Evolutionary conservation across 1,139 yeast species (phyloP).

Genomic region (Groenewaldozyma auringiensis): DNA sequence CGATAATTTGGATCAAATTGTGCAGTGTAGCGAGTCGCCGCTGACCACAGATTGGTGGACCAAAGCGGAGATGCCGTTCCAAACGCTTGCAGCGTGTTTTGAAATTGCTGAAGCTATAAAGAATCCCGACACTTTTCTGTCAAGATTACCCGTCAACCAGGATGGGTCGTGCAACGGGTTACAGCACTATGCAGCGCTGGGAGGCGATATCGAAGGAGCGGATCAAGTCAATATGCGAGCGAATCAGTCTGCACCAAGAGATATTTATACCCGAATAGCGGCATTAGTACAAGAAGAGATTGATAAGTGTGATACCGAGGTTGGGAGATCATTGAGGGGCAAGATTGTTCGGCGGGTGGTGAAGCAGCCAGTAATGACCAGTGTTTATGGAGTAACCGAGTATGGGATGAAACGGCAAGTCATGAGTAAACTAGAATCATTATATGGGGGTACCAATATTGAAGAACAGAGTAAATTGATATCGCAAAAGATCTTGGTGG

Average conservation of each 20-base stretch:
- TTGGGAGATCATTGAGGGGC: conserved; percentile 47
- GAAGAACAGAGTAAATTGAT: conserved; percentile 36
- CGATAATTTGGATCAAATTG: conserved; percentile 41
- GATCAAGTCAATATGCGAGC: conserved; percentile 82
- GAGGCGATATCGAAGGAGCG: conserved; percentile 95
- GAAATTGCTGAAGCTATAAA: conserved; percentile 51
- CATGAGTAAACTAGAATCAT: conserved; percentile 31
- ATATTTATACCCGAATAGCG: conserved; percentile 64
- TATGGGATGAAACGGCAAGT: conserved; percentile 82
- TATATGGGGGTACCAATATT: conserved; percentile 23
- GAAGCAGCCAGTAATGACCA: conserved; percentile 94
- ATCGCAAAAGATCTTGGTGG: conserved; percentile 62
- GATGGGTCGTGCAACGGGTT: conserved; percentile 96
- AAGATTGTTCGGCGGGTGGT: conserved; percentile 72
- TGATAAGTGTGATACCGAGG: conserved; percentile 37
- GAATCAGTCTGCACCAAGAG: conserved; percentile 69
- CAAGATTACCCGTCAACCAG: conserved; percentile 59
- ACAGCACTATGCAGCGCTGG: conserved; percentile 96
- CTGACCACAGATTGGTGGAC: conserved; percentile 46
- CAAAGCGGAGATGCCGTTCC: conserved; percentile 63
- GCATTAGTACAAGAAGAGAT: conserved; percentile 44
- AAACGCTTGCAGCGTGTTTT: conserved; percentile 53
- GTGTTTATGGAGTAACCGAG: conserved; percentile 88
- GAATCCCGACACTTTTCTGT: conserved; percentile 46
- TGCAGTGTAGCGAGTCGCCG: conserved; percentile 48